These are phyloP conservation scores for Microstegium vimineum DNA, from an alignment of 176 grass and related monocot species.

Conservation along the genomic window DNA sequence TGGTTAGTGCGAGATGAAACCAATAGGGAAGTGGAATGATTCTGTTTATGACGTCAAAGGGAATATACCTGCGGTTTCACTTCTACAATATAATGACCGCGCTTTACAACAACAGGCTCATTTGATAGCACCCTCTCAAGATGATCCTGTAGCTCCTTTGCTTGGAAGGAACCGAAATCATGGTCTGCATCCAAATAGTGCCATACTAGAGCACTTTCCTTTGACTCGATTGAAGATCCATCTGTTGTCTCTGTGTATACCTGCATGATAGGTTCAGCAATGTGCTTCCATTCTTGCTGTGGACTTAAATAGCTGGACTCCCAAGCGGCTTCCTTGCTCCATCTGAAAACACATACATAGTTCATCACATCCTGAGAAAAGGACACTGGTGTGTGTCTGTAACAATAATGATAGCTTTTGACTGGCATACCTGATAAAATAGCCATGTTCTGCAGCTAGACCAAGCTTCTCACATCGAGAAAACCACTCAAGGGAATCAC, in stretches of 20 bases:
- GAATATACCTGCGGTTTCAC: constrained; percentile 78
- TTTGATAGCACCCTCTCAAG: constrained; percentile 89
- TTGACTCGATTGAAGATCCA: constrained; percentile 77
- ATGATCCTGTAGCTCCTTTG: constrained; percentile 81
- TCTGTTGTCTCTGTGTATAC: constrained; percentile 88
- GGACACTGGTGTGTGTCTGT: background rate
- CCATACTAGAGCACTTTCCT: constrained; percentile 92
- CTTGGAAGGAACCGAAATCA: constrained; percentile 89
- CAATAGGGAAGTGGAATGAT: background rate
- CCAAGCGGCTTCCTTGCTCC: constrained; percentile 63
- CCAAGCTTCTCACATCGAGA: constrained; percentile 68
- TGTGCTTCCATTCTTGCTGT: constrained; percentile 68
- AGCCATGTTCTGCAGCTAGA: constrained; percentile 88
- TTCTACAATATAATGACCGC: constrained; percentile 90
- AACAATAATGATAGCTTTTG: background rate
- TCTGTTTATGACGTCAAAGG: background rate
- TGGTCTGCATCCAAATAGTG: constrained; percentile 84
- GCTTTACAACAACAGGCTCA: constrained; percentile 83
- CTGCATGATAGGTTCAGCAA: constrained; percentile 80
- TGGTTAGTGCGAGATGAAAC: background rate
- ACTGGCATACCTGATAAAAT: constrained; percentile 66
- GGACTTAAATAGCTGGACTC: constrained; percentile 41
- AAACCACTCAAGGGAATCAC: constrained; percentile 63
- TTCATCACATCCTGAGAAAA: background rate
- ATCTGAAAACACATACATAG: constrained; percentile 45